Percentiles rank a stretch among this genome's conserved stretches.
Conservation (phyloP, 2,329 filamentous ascomycete species). For the Tolypocladium sp. region DNA sequence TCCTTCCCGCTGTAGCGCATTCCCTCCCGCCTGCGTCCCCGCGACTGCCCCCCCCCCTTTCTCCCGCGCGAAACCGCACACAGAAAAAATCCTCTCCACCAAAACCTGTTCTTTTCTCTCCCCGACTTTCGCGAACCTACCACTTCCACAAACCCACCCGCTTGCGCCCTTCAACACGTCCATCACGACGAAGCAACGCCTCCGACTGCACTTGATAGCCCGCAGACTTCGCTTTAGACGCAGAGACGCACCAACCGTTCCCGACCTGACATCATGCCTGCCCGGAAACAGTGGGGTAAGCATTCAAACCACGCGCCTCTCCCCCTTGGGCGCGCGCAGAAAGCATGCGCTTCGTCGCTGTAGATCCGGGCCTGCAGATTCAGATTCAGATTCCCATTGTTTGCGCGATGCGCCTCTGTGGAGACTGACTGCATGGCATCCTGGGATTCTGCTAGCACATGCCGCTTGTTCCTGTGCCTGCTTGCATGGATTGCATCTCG, state of each 20-base stretch:
- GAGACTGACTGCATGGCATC: constrained; percentile 1
- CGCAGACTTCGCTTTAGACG: not conserved
- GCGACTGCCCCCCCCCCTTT: not conserved
- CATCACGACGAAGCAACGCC: not conserved
- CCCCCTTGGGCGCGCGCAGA: not conserved
- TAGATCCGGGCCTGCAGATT: constrained; percentile 1
- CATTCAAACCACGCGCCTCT: not conserved
- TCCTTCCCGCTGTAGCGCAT: not conserved
- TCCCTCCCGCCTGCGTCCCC: not conserved
- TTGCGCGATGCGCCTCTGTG: not conserved
- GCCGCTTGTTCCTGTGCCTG: constrained; percentile 1
- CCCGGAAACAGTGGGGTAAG: constrained; percentile 34
- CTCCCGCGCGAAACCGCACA: not conserved
- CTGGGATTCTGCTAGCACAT: not conserved
- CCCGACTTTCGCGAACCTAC: not conserved
- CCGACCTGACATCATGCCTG: constrained; percentile 29
- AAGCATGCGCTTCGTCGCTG: not conserved
- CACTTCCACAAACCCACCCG: not conserved
- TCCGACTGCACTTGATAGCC: not conserved
- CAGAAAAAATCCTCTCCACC: not conserved
- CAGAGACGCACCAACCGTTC: not conserved
- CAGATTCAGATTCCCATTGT: not conserved
- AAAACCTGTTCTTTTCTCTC: not conserved
- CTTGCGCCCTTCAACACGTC: not conserved
- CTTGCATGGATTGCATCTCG: constrained; percentile 3